phyloP scores from a whole-genome alignment of 129 eudicot genomes.

The Scalesia atractyloides region DNA sequence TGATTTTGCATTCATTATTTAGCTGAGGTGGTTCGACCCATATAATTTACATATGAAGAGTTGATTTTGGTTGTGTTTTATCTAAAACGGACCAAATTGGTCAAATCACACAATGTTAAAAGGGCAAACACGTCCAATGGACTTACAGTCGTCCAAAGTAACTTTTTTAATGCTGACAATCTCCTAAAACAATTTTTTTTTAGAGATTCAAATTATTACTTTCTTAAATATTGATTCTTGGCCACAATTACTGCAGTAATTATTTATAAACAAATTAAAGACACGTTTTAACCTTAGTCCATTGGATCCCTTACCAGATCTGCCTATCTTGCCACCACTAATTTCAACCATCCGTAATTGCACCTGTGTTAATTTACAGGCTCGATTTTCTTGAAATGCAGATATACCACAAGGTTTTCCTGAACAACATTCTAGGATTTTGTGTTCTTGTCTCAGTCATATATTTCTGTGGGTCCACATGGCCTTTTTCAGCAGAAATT shows the following conservation, averaged over 20 bases:
- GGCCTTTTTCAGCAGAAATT: constrained; percentile 66
- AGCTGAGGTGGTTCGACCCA: background rate
- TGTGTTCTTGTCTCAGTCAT: constrained; percentile 59
- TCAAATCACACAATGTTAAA: background rate
- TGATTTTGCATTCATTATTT: background rate
- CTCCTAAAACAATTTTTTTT: too few relatives aligned
- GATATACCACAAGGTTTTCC: constrained; percentile 68
- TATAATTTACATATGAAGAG: background rate
- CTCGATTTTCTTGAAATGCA: constrained; percentile 31
- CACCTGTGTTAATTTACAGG: background rate
- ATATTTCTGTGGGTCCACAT: constrained; percentile 48
- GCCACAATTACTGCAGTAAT: background rate
- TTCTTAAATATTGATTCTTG: background rate
- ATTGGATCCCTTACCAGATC: background rate
- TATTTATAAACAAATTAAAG: too few relatives aligned
- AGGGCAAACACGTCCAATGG: background rate
- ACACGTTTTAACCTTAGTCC: too few relatives aligned
- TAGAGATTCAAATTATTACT: too few relatives aligned
- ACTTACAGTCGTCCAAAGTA: background rate
- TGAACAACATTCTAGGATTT: constrained; percentile 74
- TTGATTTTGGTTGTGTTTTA: background rate
- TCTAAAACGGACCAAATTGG: background rate
- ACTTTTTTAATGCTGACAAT: too few relatives aligned
- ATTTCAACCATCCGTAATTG: background rate
- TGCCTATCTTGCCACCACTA: background rate